Base-by-base conservation (phyloP, 2,329 filamentous ascomycete genomes). In the Fusarium anguioides region DNA sequence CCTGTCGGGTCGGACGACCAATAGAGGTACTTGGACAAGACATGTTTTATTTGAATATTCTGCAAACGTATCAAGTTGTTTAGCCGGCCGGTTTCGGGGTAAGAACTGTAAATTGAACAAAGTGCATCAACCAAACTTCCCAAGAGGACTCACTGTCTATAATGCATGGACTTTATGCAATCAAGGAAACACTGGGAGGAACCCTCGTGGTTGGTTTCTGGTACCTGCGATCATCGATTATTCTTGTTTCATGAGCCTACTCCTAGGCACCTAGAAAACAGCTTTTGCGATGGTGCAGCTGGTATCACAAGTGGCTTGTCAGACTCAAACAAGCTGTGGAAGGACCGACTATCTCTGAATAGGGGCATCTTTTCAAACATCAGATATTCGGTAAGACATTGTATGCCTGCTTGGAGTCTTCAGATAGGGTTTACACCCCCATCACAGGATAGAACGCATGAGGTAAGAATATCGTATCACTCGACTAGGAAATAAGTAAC, bases 161-260 rank as follows among this genome's bases (percentile, higher is more conserved):
- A n/a, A 21, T 48, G 6, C 18, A 24, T 54, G 10, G 10, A n/a
- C 14, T 33, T 56, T 41, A 37, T 45, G 35, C 39, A 3, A 8
- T 3, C 20, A 26, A n/a, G n/a, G 1, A 24, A 15, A 12, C 21
- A 20, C 8, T 21, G 37, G 36, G 11, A 17, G 15, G n/a, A 36
- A 26, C 21, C 15, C n/a, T 6, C 3, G 3, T n/a, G 1, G 10
- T 33, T 27, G 20, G 15, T 33, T 37, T 17, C 31, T 33, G 18
- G n/a, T n/a, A n/a, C 10, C n/a, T 14, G n/a, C n/a, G 17, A 14
- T 40, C 18, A 20, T 35, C n/a, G 18, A n/a, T n/a, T n/a, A n/a
- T 10, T 36, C 40, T 39, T 42, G 65, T 66, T 62, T 68, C 54
- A 53, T 57, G 23, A 68, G 46, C 39, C 39, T n/a, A n/a, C n/a